phyloP scores from a whole-genome alignment of 176 grass and related monocot genomes.

The Alopecurus myosuroides region DNA sequence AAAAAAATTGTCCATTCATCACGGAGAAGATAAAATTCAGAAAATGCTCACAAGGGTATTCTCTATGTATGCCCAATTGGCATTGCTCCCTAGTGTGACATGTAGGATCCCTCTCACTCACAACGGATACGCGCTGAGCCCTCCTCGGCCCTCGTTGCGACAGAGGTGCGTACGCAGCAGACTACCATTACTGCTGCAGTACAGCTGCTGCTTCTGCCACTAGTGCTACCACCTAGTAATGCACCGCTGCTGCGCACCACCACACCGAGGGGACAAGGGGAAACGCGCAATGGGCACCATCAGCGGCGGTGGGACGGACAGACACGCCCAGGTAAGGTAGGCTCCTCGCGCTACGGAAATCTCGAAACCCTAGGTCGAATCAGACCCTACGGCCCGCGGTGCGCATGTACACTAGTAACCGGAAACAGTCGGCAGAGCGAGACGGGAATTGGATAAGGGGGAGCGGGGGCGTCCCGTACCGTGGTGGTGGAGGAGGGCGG shows the following conservation, averaged over 20 bases:
- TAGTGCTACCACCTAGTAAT: background rate
- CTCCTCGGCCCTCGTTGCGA: background rate
- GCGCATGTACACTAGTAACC: background rate
- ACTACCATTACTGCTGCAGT: background rate
- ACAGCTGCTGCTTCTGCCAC: background rate
- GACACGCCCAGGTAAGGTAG: background rate
- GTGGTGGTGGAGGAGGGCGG: slow-evolving; percentile 5
- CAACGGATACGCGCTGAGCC: background rate
- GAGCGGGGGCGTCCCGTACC: background rate
- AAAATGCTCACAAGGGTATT: background rate
- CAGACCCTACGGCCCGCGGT: background rate
- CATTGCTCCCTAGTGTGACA: background rate
- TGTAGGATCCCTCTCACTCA: background rate
- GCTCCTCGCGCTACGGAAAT: background rate
- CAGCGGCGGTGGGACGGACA: background rate
- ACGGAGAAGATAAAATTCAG: background rate
- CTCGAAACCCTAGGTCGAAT: slow-evolving; percentile 14
- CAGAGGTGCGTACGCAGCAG: background rate
- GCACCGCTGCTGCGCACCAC: background rate
- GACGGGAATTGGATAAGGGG: background rate
- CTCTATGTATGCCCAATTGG: background rate
- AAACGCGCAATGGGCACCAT: background rate
- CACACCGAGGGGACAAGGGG: background rate
- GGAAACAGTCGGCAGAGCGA: background rate
- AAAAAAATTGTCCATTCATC: background rate